Evolutionary conservation across 2,329 filamentous ascomycete genomes (phyloP).

Genomic region (Raffaelea ambrosiae): DNA sequence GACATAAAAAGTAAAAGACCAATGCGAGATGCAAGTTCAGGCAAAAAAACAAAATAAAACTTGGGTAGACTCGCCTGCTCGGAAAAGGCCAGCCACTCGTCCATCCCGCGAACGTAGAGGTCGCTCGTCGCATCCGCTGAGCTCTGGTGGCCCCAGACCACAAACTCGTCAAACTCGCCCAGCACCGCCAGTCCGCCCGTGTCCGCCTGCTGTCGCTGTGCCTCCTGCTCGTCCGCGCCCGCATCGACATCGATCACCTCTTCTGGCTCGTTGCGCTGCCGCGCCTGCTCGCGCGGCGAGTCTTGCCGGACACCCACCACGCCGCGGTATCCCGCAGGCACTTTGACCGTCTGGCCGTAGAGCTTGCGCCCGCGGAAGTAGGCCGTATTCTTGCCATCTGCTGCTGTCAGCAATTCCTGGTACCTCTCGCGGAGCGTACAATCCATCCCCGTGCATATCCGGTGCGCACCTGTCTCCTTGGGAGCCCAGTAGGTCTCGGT

Average conservation of each 20-base stretch:
- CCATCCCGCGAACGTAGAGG: slow-evolving; percentile 62
- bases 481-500: slow-evolving; percentile 65
- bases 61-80: slow-evolving; percentile 26
- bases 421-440: not conserved
- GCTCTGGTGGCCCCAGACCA: slow-evolving; percentile 78
- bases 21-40: not conserved
- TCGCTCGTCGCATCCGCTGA: slow-evolving; percentile 55
- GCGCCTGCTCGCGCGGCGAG: slow-evolving; percentile 22
- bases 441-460: not conserved
- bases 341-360: slow-evolving; percentile 52
- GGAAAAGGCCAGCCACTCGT: slow-evolving; percentile 73
- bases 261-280: slow-evolving; percentile 3
- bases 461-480: slow-evolving; percentile 10
- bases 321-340: slow-evolving; percentile 67
- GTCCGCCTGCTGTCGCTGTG: slow-evolving; percentile 23
- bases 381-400: slow-evolving; percentile 45
- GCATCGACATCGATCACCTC: slow-evolving; percentile 24
- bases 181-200: slow-evolving; percentile 53
- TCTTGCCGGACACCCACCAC: slow-evolving; percentile 42
- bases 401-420: not conserved
- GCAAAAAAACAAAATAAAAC: not conserved
- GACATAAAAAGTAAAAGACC: not conserved
- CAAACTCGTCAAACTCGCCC: slow-evolving; percentile 62
- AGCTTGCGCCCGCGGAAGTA: slow-evolving; percentile 79
- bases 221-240: slow-evolving; percentile 31